Conservation (phyloP, 2,329 filamentous ascomycete genomes). For the Stemphylium lycopersici region DNA sequence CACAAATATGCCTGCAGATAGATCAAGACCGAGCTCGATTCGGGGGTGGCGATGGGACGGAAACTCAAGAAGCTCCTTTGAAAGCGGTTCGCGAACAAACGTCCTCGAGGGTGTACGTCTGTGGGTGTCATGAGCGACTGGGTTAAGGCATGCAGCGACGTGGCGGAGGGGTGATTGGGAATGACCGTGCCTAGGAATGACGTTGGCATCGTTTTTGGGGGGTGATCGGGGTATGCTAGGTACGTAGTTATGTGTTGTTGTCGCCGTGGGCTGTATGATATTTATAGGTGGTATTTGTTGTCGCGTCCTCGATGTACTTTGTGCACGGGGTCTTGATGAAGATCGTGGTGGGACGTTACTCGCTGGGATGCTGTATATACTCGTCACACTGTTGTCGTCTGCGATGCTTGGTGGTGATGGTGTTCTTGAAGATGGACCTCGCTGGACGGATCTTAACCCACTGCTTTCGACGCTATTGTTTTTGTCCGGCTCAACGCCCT, state of each 20-base stretch:
- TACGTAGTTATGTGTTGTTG: slow-evolving; percentile 12
- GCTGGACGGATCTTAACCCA: slow-evolving; percentile 34
- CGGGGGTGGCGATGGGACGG: slow-evolving; percentile 57
- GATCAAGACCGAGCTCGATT: slow-evolving; percentile 56
- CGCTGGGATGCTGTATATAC: slow-evolving; percentile 54
- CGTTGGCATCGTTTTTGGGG: slow-evolving; percentile 36
- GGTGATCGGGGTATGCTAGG: slow-evolving; percentile 30
- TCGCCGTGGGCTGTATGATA: slow-evolving; percentile 21
- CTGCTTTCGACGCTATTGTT: slow-evolving; percentile 38
- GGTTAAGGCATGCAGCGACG: slow-evolving; percentile 48
- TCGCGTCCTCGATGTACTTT: slow-evolving; percentile 32
- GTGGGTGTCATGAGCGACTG: slow-evolving; percentile 51
- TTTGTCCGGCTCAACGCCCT: slow-evolving; percentile 37
- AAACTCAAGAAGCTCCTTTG: slow-evolving; percentile 57
- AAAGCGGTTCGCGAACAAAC: slow-evolving; percentile 54
- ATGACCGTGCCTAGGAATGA: slow-evolving; percentile 54
- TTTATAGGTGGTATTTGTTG: slow-evolving; percentile 23
- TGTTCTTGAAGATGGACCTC: slow-evolving; percentile 36
- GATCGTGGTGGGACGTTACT: slow-evolving; percentile 54
- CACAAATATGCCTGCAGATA: slow-evolving; percentile 60
- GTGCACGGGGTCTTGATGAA: slow-evolving; percentile 49
- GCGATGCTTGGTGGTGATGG: slow-evolving; percentile 42
- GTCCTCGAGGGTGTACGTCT: slow-evolving; percentile 56
- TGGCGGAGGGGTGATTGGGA: slow-evolving; percentile 58
- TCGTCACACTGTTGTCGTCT: slow-evolving; percentile 49